Base-by-base conservation (phyloP, 2,329 filamentous ascomycete genomes). In the Fusarium sp. region DNA sequence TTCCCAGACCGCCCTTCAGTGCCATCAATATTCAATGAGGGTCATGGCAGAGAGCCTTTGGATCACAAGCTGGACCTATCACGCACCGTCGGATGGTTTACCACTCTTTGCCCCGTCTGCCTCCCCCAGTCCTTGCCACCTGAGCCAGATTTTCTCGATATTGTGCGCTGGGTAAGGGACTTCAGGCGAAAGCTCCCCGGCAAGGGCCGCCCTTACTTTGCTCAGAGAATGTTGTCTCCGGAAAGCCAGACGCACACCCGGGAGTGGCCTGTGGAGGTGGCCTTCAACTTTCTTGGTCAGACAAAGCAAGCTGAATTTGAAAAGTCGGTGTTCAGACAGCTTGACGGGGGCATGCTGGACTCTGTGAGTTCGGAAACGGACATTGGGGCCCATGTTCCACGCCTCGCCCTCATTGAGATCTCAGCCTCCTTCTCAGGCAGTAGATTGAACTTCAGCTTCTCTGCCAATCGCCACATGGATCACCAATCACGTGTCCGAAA, bases 21-120 rank as follows among this genome's bases (percentile, higher is more conserved):
- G 0, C 82, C 82, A 0, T 58, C 76, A 0, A 74, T 84, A 1
- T 81, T 80, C 58, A 78, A 72, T 16, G 83, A 85, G 50, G 81
- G 80, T 2, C 83, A 85, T 32, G 83, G 83, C 2, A 75, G 83
- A 35, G 82, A 85, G 35, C 59, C 81, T 0, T 75, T 70, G 66
- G 74, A 78, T 34, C 37, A 71, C 9, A 61, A 35, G 4, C 23
- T 83, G 3, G 80, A 84, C 52, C 37, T 81, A 2, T 81, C 81
- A 4, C 61, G 78, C 6, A 82, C 81, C 0, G 78, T 85, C 3
- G 83, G 83, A 1, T 85, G 83, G 83, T 85, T 85, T 60, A 84
- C 83, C 0, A 81, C 80, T 9, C 66, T 56, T 67, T 76, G 68
- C 4, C 77, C 77, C 0, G 16, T 78, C 2, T 70, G 60, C 25